Conservation (phyloP, 768 basidiomycete species). For the Xerocomellus dryophilus region DNA sequence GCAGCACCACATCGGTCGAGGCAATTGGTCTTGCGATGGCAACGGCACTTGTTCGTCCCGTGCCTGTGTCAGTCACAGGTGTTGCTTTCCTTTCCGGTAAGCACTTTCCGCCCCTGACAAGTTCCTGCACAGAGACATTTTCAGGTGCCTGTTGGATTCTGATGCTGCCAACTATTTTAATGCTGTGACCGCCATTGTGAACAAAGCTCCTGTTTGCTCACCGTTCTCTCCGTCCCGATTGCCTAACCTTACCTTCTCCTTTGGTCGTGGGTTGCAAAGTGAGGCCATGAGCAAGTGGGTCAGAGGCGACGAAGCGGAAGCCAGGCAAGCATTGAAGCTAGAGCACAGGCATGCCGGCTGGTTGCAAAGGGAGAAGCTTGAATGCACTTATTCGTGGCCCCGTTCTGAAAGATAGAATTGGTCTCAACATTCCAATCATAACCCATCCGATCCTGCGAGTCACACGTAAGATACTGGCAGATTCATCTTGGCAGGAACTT, state of each 20-base stretch:
- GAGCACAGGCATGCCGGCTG: conserved; percentile 43
- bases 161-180: conserved; percentile 42
- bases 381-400: not conserved
- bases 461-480: not conserved
- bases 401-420: conserved; percentile 1
- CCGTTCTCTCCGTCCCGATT: conserved; percentile 35
- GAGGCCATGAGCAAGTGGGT: conserved; percentile 48
- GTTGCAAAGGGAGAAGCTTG: conserved; percentile 38
- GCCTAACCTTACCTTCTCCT: conserved; percentile 48
- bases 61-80: conserved; percentile 47
- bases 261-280: conserved; percentile 49
- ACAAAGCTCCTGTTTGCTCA: conserved; percentile 32
- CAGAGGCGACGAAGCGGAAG: conserved; percentile 41
- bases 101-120: conserved; percentile 6
- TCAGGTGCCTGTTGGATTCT: conserved; percentile 44
- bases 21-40: conserved; percentile 47
- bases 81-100: conserved; percentile 50
- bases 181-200: conserved; percentile 39
- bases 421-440: not conserved
- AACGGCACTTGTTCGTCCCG: conserved; percentile 43
- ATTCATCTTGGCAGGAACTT: not conserved
- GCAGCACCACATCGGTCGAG: conserved; percentile 35
- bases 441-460: not conserved
- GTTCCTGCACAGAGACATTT: not conserved
- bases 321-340: conserved; percentile 38